These are phyloP conservation scores for Pseudofabraea citricarpa DNA, from an alignment of 2,329 filamentous ascomycete species.

Conservation along the genomic window DNA sequence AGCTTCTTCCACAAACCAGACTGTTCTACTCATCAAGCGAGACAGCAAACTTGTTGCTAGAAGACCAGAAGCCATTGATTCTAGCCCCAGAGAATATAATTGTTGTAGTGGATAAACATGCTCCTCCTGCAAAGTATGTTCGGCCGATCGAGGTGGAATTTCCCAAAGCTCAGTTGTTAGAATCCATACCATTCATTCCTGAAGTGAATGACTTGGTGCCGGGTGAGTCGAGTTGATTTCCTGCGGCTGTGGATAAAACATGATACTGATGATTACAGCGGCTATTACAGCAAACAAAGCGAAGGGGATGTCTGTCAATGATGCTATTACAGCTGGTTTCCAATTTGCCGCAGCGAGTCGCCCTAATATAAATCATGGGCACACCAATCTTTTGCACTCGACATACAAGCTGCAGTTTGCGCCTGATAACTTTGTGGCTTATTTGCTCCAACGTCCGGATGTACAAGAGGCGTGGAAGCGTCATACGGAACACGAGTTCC, in stretches of 20 bases:
- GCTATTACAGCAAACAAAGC: conserved; percentile 67
- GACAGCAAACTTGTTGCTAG: no score
- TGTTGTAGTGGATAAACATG: no score
- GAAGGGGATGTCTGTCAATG: conserved; percentile 46
- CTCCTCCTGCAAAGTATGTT: no score
- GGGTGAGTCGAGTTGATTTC: no score
- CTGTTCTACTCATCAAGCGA: no score
- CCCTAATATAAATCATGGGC: conserved; percentile 61
- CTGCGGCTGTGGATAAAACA: background rate
- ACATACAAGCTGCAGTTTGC: conserved; percentile 60
- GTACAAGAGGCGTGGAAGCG: conserved; percentile 66
- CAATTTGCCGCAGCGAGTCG: conserved; percentile 65
- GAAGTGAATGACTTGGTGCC: no score
- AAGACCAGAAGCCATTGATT: no score
- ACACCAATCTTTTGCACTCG: conserved; percentile 73
- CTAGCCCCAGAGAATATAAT: no score
- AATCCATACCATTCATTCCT: no score
- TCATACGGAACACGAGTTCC: conserved; percentile 77
- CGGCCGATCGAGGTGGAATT: no score
- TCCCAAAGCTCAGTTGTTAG: no score
- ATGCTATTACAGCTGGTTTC: conserved; percentile 58
- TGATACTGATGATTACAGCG: conserved; percentile 29
- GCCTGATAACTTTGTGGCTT: conserved; percentile 74
- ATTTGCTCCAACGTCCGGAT: conserved; percentile 67
- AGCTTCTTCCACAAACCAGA: no score